phyloP scores from a whole-genome alignment of 2,329 filamentous ascomycete species.

The Hirsutella thompsonii region DNA sequence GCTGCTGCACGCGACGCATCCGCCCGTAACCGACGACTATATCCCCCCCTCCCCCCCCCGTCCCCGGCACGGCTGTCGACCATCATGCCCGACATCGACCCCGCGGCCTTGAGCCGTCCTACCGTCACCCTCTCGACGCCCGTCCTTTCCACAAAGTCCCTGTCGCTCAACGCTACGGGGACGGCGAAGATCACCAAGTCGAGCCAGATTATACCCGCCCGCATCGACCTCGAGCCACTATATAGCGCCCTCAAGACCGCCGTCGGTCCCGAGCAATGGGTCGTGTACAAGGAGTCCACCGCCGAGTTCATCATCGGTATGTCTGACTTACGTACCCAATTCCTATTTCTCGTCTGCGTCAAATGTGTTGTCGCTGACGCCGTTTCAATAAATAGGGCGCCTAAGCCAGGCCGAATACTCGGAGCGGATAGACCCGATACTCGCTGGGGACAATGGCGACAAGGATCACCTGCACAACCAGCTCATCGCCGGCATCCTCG shows the following conservation, averaged over 20 bases:
- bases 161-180: slow-evolving; percentile 37
- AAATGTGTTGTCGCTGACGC: slow-evolving; percentile 3
- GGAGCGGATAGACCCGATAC: slow-evolving; percentile 45
- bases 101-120: slow-evolving; percentile 53
- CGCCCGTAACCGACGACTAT: slow-evolving; percentile 16
- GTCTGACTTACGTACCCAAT: slow-evolving; percentile 1
- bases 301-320: slow-evolving; percentile 51
- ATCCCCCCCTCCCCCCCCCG: slow-evolving; percentile 2
- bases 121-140: slow-evolving; percentile 45
- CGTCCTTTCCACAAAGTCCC: slow-evolving; percentile 42
- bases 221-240: slow-evolving; percentile 54
- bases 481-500: slow-evolving; percentile 52
- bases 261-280: slow-evolving; percentile 50
- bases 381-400: slow-evolving; percentile 31
- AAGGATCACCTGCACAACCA: slow-evolving; percentile 55
- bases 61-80: slow-evolving; percentile 6
- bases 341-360: neutral
- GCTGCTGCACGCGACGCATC: slow-evolving; percentile 32
- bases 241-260: slow-evolving; percentile 48
- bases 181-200: slow-evolving; percentile 42
- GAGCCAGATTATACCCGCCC: slow-evolving; percentile 48
- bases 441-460: slow-evolving; percentile 43
- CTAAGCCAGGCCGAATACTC: slow-evolving; percentile 50
- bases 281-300: slow-evolving; percentile 48
- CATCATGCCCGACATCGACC: slow-evolving; percentile 57